Conservation (phyloP, 129 eudicot species). For the Sambucus nigra region DNA sequence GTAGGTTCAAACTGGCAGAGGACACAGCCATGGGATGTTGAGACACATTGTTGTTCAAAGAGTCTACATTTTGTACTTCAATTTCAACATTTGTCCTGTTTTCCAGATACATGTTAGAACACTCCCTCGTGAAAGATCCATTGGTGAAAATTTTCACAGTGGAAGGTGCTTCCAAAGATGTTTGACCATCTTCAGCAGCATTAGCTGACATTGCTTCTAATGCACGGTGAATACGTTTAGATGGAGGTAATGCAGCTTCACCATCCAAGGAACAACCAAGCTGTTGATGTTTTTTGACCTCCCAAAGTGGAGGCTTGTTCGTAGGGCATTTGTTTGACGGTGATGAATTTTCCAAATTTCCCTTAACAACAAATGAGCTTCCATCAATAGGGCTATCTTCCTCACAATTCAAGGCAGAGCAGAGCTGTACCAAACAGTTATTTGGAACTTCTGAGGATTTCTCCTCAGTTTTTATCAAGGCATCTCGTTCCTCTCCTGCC, state of each 20-base stretch:
- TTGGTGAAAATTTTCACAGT: conserved; percentile 29
- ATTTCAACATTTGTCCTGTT: conserved; percentile 16
- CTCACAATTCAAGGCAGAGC: conserved; percentile 20
- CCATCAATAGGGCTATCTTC: conserved; percentile 22
- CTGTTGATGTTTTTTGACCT: conserved; percentile 33
- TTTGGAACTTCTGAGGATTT: conserved; percentile 19
- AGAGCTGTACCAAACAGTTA: conserved; percentile 10
- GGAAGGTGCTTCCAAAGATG: conserved; percentile 26
- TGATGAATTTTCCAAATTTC: conserved; percentile 15
- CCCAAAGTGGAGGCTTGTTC: conserved; percentile 44
- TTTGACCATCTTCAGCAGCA: conserved; percentile 49
- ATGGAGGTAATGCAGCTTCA: conserved; percentile 96
- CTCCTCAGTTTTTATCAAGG: conserved; percentile 18
- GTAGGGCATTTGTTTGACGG: conserved; percentile 18
- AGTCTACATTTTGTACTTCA: conserved; percentile 11
- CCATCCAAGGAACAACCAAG: conserved; percentile 50
- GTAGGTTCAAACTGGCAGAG: conserved; percentile 15
- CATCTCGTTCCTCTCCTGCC: conserved; percentile 20
- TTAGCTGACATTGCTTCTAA: conserved; percentile 94
- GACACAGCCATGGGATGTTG: conserved; percentile 8
- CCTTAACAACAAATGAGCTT: conserved; percentile 15
- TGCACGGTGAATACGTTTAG: conserved; percentile 87
- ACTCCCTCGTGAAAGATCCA: conserved; percentile 15
- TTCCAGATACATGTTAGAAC: conserved; percentile 15
- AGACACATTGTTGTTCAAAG: conserved; percentile 19